Evolutionary conservation across 352 stramenopile species (phyloP).

Genomic region (Phytophthora chlamydospora): DNA sequence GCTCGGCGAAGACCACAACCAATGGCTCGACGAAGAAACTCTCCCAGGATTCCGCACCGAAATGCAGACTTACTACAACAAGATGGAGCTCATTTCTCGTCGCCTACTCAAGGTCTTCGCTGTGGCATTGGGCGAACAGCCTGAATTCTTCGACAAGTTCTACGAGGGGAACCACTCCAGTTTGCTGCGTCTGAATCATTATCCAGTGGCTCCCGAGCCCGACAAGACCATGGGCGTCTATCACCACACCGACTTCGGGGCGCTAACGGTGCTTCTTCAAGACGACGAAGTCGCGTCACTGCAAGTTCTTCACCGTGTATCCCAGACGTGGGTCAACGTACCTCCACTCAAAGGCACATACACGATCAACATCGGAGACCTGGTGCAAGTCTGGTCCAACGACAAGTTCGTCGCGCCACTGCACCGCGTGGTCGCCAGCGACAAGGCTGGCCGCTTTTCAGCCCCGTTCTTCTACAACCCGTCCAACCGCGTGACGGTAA

Average conservation of each 20-base stretch:
- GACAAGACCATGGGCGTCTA: slow-evolving; percentile 51
- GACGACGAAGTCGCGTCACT: slow-evolving; percentile 52
- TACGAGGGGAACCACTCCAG: slow-evolving; percentile 76
- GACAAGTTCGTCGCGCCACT: slow-evolving; percentile 55
- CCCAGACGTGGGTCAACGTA: slow-evolving; percentile 52
- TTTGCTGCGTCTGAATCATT: slow-evolving; percentile 92
- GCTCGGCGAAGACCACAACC: slow-evolving; percentile 89
- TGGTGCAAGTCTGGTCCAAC: slow-evolving; percentile 63
- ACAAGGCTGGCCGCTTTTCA: slow-evolving; percentile 41
- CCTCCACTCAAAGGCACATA: slow-evolving; percentile 50
- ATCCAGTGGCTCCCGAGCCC: slow-evolving; percentile 64
- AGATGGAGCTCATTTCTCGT: slow-evolving; percentile 54
- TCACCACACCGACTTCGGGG: slow-evolving; percentile 58
- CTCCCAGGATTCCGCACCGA: slow-evolving; percentile 62
- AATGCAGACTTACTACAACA: slow-evolving; percentile 47
- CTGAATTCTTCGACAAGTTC: slow-evolving; percentile 64
- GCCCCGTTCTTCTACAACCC: slow-evolving; percentile 67
- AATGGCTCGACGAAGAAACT: slow-evolving; percentile 56
- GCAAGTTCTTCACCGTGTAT: slow-evolving; percentile 46
- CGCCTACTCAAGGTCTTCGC: slow-evolving; percentile 60
- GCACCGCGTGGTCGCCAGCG: slow-evolving; percentile 53
- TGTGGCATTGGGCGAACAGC: slow-evolving; percentile 47
- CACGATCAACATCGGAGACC: slow-evolving; percentile 72
- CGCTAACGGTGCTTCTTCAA: slow-evolving; percentile 54
- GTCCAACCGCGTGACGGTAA: slow-evolving; percentile 53